These are phyloP conservation scores for Pythium grandisporangium DNA, from an alignment of 352 stramenopile genomes.

Conservation along the genomic window DNA sequence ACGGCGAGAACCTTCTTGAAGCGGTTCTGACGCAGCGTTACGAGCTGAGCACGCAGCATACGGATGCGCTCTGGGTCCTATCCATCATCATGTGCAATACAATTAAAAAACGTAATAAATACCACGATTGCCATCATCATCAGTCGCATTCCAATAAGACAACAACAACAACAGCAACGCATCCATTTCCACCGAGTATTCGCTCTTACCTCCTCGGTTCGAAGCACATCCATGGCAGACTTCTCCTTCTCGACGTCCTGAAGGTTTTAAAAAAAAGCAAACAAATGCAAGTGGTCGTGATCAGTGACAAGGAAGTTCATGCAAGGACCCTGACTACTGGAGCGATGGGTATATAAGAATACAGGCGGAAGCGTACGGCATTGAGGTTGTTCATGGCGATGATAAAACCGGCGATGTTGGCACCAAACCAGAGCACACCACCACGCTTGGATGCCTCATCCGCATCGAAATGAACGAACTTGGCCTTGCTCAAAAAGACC, in stretches of 20 bases:
- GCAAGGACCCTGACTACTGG: too few species aligned
- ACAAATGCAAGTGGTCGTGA: not conserved
- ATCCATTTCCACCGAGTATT: not conserved
- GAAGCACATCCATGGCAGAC: slow-evolving; percentile 58
- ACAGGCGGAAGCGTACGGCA: slow-evolving; percentile 14
- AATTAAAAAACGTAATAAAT: too few species aligned
- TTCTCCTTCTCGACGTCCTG: slow-evolving; percentile 79
- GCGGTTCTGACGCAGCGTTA: slow-evolving; percentile 40
- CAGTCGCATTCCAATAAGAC: too few species aligned
- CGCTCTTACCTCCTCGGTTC: slow-evolving; percentile 30
- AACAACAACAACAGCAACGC: not conserved
- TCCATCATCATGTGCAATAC: not conserved
- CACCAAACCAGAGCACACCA: slow-evolving; percentile 77
- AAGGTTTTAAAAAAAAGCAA: not conserved
- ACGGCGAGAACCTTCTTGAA: slow-evolving; percentile 79
- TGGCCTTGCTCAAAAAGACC: slow-evolving; percentile 75
- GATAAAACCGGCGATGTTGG: slow-evolving; percentile 74
- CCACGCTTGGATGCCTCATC: slow-evolving; percentile 54
- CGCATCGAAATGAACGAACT: slow-evolving; percentile 55
- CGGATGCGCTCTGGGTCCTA: slow-evolving; percentile 35
- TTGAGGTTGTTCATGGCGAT: slow-evolving; percentile 64
- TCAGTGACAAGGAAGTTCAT: too few species aligned
- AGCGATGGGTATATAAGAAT: too few species aligned
- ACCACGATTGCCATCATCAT: too few species aligned
- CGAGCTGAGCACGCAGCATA: slow-evolving; percentile 45